Percentiles rank a stretch among this genome's conserved stretches.
phyloP scores from a whole-genome alignment of 495 filamentous ascomycete genomes.

The Aspergillus ostianus region DNA sequence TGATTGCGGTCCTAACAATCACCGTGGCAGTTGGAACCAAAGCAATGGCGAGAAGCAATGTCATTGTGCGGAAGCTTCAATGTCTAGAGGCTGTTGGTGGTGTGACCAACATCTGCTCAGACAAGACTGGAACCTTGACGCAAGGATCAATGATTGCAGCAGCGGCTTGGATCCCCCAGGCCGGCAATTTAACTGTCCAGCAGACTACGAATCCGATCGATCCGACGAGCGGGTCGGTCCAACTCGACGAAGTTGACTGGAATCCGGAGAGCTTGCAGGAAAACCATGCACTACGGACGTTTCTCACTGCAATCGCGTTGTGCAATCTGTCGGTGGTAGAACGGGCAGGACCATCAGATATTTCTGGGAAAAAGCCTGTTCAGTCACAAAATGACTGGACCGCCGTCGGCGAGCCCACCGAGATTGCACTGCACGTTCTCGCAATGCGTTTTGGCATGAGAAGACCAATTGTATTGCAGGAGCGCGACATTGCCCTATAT shows the following conservation, averaged over 20 bases:
- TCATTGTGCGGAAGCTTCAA: conserved; percentile 76
- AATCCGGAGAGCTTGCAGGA: conserved; percentile 23
- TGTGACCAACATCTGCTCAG: conserved; percentile 85
- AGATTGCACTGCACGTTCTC: conserved; percentile 81
- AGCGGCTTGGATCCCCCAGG: conserved; percentile 71
- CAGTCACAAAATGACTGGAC: conserved; percentile 51
- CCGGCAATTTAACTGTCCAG: conserved; percentile 55
- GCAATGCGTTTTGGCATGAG: conserved; percentile 66
- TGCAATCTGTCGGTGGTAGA: conserved; percentile 76
- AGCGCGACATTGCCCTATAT: conserved; percentile 59
- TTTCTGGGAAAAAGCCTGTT: conserved; percentile 31
- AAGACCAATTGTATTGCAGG: conserved; percentile 51
- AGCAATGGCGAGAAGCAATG: conserved; percentile 72
- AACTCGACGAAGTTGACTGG: conserved; percentile 36
- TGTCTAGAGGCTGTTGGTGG: conserved; percentile 81
- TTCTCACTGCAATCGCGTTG: conserved; percentile 69
- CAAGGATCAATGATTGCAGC: conserved; percentile 75
- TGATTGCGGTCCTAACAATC: conserved; percentile 73
- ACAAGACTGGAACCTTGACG: conserved; percentile 84
- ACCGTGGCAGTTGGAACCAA: conserved; percentile 71
- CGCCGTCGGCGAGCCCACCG: conserved; percentile 77
- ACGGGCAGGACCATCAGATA: conserved; percentile 39
- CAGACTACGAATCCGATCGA: conserved; percentile 56
- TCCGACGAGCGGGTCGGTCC: conserved; percentile 63
- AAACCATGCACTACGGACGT: conserved; percentile 52